Evolutionary conservation across 2,329 filamentous ascomycete species (phyloP).

Genomic region (Cercospora zeae-maydis): DNA sequence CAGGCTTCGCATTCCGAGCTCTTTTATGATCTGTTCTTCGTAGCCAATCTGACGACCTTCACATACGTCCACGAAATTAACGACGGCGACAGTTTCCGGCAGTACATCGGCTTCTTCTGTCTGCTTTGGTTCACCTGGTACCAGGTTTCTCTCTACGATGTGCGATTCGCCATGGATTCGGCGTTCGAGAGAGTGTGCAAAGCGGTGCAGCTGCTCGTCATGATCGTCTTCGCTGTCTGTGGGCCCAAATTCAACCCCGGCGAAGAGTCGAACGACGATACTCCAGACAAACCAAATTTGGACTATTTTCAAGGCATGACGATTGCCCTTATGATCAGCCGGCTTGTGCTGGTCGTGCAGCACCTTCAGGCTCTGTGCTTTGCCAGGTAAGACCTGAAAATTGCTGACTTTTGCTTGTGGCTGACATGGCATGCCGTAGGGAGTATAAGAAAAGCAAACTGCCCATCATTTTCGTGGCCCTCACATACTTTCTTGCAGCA

Average conservation of each 20-base stretch:
- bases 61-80: constrained; percentile 55
- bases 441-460: constrained; percentile 32
- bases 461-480: constrained; percentile 36
- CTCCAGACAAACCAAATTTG: constrained; percentile 38
- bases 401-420: background rate
- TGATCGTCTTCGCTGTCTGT: constrained; percentile 63
- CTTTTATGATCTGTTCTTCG: constrained; percentile 60
- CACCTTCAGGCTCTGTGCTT: constrained; percentile 39
- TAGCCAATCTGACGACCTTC: constrained; percentile 65
- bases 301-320: constrained; percentile 41
- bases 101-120: constrained; percentile 54
- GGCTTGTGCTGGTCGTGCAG: constrained; percentile 38
- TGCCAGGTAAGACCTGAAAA: constrained; percentile 19
- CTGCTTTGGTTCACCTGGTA: constrained; percentile 66
- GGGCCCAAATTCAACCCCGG: constrained; percentile 43
- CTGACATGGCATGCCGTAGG: constrained; percentile 5
- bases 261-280: constrained; percentile 37
- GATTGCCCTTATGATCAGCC: constrained; percentile 39
- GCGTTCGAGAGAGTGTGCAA: constrained; percentile 60
- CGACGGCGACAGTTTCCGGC: constrained; percentile 40
- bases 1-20: constrained; percentile 55
- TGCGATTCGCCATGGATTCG: constrained; percentile 62
- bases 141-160: constrained; percentile 60
- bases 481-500: constrained; percentile 35
- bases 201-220: constrained; percentile 59